Conservation (phyloP, 2,329 filamentous ascomycete genomes). For the Fusarium buxicola region DNA sequence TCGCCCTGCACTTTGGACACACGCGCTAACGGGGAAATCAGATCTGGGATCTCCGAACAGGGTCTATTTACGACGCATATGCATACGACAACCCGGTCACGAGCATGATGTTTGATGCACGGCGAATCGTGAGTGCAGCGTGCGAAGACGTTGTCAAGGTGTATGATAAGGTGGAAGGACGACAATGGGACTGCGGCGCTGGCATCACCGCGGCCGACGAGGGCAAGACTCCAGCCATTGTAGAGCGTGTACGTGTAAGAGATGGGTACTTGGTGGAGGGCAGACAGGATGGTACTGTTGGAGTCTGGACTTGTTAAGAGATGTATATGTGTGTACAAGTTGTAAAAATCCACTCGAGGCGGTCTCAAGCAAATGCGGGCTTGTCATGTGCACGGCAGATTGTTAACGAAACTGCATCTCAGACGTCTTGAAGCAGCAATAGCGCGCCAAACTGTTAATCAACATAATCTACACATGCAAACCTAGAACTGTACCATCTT, state of each 20-base stretch:
- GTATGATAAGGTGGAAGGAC: slow-evolving; percentile 95
- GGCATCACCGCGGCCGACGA: slow-evolving; percentile 78
- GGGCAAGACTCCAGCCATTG: slow-evolving; percentile 71
- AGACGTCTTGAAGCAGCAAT: not conserved
- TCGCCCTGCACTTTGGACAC: not conserved
- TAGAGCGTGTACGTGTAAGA: slow-evolving; percentile 89
- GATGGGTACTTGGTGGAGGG: slow-evolving; percentile 96
- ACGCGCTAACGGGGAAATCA: slow-evolving; percentile 55
- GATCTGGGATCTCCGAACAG: slow-evolving; percentile 99
- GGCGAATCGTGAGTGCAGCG: slow-evolving; percentile 89
- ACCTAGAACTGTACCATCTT: too few relatives aligned
- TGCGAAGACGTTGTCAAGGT: slow-evolving; percentile 96
- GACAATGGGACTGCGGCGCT: slow-evolving; percentile 96
- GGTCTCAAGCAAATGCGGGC: slow-evolving; percentile 15
- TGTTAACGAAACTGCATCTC: not conserved
- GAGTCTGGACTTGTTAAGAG: slow-evolving; percentile 83
- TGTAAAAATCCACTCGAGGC: slow-evolving; percentile 44
- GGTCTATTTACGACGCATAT: slow-evolving; percentile 94
- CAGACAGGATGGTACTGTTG: slow-evolving; percentile 85
- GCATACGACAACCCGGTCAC: slow-evolving; percentile 93
- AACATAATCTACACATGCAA: too few relatives aligned
- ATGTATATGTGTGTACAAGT: slow-evolving; percentile 38
- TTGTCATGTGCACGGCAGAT: not conserved
- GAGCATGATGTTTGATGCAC: slow-evolving; percentile 95
- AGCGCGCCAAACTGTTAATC: too few relatives aligned